phyloP scores from a whole-genome alignment of 345 rosid species.

The Hirschfeldia incana region DNA sequence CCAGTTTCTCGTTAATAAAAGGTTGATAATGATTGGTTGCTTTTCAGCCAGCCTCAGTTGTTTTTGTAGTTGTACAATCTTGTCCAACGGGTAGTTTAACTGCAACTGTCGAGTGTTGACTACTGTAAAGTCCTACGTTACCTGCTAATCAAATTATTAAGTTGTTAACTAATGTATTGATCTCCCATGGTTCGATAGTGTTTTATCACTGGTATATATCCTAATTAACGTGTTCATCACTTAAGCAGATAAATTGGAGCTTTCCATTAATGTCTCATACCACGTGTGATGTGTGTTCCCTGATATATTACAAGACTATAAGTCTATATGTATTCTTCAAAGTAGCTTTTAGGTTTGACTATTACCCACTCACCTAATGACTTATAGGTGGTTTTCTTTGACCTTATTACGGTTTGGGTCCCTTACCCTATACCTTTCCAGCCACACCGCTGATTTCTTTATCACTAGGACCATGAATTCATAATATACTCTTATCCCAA shows the following conservation, averaged over 20 bases:
- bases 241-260: neutral
- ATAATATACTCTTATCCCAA: neutral
- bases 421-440: conserved; percentile 12
- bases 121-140: neutral
- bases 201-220: neutral
- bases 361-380: conserved; percentile 12
- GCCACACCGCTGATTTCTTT: conserved; percentile 8
- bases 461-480: conserved; percentile 18
- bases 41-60: neutral
- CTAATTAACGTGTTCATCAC: neutral
- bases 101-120: neutral
- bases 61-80: neutral
- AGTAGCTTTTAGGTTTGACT: conserved; percentile 36
- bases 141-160: conserved; percentile 10
- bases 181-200: neutral
- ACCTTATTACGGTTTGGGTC: conserved; percentile 31
- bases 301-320: conserved; percentile 18
- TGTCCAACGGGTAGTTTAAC: neutral
- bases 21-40: neutral
- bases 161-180: neutral
- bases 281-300: conserved; percentile 20
- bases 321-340: conserved; percentile 20
- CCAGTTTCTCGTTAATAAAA: neutral
- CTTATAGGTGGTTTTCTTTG: conserved; percentile 9
- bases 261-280: conserved; percentile 13